Percentiles rank a stretch among this genome's conserved stretches.
These are phyloP conservation scores for Strobilomyces confusus DNA, from an alignment of 768 basidiomycete genomes.

Conservation along the genomic window DNA sequence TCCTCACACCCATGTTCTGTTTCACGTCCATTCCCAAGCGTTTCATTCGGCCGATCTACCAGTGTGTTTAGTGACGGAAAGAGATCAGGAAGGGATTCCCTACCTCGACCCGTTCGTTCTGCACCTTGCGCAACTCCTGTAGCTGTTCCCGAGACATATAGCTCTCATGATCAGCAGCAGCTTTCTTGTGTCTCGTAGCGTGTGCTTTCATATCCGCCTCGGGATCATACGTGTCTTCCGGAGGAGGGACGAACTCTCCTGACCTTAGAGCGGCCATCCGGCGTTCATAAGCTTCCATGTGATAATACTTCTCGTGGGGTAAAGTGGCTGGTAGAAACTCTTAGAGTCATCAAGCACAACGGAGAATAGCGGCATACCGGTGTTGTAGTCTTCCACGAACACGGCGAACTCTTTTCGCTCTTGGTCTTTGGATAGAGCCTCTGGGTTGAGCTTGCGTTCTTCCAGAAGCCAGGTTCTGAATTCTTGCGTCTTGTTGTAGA, in stretches of 20 bases:
- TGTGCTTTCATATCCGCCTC: conserved; percentile 79
- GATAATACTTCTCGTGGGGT: conserved; percentile 93
- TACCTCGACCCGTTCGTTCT: conserved; percentile 82
- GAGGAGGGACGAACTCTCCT: conserved; percentile 76
- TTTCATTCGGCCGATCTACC: conserved; percentile 77
- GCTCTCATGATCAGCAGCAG: conserved; percentile 60
- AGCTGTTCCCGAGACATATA: conserved; percentile 79
- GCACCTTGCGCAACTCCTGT: conserved; percentile 74
- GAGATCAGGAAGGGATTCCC: conserved; percentile 5
- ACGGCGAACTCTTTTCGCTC: conserved; percentile 79
- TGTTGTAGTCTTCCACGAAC: conserved; percentile 83
- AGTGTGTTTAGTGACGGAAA: not conserved
- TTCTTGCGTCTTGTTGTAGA: conserved; percentile 79
- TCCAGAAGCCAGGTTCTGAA: conserved; percentile 93
- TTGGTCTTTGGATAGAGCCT: conserved; percentile 81
- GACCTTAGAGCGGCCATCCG: conserved; percentile 81
- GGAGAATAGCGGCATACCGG: conserved; percentile 42
- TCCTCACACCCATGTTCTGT: conserved; percentile 79
- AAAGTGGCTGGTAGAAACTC: conserved; percentile 60
- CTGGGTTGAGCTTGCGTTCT: conserved; percentile 87
- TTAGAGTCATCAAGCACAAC: not conserved
- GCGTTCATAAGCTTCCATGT: conserved; percentile 79
- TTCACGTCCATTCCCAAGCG: conserved; percentile 85
- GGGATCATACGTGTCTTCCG: conserved; percentile 76
- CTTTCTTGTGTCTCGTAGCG: conserved; percentile 65